Base-by-base conservation (phyloP, 2,329 filamentous ascomycete genomes). In the Leptographium galeiforme region DNA sequence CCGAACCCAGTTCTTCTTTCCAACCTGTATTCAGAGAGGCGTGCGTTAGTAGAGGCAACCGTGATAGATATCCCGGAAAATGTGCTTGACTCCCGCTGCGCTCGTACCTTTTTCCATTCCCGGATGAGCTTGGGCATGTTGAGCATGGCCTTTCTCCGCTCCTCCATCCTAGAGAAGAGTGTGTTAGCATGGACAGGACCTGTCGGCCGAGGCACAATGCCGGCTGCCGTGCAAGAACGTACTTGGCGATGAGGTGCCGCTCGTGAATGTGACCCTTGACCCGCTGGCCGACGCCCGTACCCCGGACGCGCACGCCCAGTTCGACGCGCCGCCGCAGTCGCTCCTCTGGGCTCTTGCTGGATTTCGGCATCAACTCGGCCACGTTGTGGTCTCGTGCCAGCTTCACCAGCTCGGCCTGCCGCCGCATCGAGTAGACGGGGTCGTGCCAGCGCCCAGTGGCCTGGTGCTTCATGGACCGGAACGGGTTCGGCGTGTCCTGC, bases 191-290 rank as follows among this genome's bases (percentile, higher is more conserved):
- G 10, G 4, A 8, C 11, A 30, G 14, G 8, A 36, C 13, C 19
- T 4, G 13, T 13, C 30, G 16, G 11, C 46, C 45, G 39, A 53
- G 34, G 8, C 14, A n/a, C 43, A 49, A 45, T n/a, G 39, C 51
- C 30, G 7, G 12, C 12, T 2, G 34, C 30, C 19, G 38, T 34
- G 16, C 48, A 62, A 40, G 34, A 44, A 75, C 80, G 58, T 81
- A 81, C 75, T 84, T 82, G 57, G 78, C 75, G 71, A 87, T 84
- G 73, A 96, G 74, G 63, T 85, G 85, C 66, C 93, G 81, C 76
- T 98, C 93, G 81, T 90, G 87, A 62, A 82, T 77, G 70, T 96
- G 91, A 68, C 93, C 93, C 84, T 97, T 98, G 67, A 96, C 91
- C 70, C 78, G 83, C 71, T 96, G 84, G 55, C 89, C 91, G 60